Percentiles rank a stretch among this genome's conserved stretches.
phyloP scores from a whole-genome alignment of 441 rosid species.

The Capsella rubella region DNA sequence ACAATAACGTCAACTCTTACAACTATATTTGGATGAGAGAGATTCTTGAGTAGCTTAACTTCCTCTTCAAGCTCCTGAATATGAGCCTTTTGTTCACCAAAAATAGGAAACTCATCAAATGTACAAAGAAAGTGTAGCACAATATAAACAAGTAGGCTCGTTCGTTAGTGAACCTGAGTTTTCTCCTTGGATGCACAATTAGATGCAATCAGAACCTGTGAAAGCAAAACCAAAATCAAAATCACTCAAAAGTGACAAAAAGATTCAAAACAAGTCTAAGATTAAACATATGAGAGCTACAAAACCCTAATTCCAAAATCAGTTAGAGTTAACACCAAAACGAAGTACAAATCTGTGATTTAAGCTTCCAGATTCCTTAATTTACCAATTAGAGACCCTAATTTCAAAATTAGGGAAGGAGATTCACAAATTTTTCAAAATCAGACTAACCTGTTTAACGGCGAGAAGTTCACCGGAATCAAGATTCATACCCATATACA shows the following conservation, averaged over 20 bases:
- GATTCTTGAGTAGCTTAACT: constrained; percentile 94
- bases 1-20: constrained; percentile 53
- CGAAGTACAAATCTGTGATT: neutral
- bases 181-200: constrained; percentile 83
- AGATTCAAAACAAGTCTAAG: neutral
- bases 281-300: neutral
- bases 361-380: neutral
- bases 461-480: constrained; percentile 98
- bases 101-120: constrained; percentile 1
- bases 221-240: neutral
- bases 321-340: neutral
- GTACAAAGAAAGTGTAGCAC: constrained; percentile 3
- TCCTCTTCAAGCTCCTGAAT: constrained; percentile 95
- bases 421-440: constrained; percentile 7
- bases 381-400: constrained; percentile 17
- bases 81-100: constrained; percentile 64
- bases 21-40: constrained; percentile 94
- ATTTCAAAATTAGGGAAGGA: neutral
- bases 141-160: neutral
- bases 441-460: constrained; percentile 71
- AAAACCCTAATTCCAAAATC: constrained; percentile 7
- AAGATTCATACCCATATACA: constrained; percentile 98
- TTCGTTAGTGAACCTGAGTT: constrained; percentile 69
- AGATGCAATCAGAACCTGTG: constrained; percentile 79
- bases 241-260: neutral